Base-by-base conservation (phyloP, 805 yeast species). In the Nakazawaea pomicola region DNA sequence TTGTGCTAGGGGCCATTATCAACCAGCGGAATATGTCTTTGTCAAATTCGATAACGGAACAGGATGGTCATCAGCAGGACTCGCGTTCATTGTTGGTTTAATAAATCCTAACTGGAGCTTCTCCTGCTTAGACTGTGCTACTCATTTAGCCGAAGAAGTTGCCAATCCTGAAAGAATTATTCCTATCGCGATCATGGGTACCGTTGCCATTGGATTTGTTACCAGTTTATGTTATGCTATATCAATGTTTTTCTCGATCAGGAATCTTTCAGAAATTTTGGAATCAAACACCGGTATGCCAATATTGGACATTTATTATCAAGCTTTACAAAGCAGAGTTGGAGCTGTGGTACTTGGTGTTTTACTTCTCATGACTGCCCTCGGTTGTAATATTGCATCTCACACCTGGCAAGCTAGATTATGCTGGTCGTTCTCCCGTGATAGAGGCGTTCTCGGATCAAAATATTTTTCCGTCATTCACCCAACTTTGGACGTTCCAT, bases 61-160 rank as follows among this genome's bases (percentile, higher is more conserved):
- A 1, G 86, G 86, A 29, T 79, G 85, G 83, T 49, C 63, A 8
- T 64, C 73, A 2, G 49, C 73, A 1, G 85, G 74, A 21, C 70
- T 79, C 56, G 82, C 84, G 0, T 77, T 80, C 54, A 70, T 80
- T 42, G 75, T 78, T n/a, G 87, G 88, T n/a, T 58, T 80, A 36
- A 72, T 80, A 49, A 80, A 80, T 54, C 83, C 86, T 5, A 74
- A 77, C 42, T 81, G 84, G 84, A 74, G 81, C 8, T 80, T 79
- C 62, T 69, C 78, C 20, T 80, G 87, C 48, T 65, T 79, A 37
- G 89, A 81, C 53, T 75, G 79, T 43, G 85, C 86, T 2, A 78
- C 86, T 3, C 88, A 81, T 51, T 68, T 82, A 72, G 78, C 83
- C 17, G 89, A 82, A 53, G 88, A 81, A 53, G 70, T 70, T 28